Percentiles rank a stretch among this genome's conserved stretches.
These are phyloP conservation scores for Phialophora macrospora DNA, from an alignment of 2,329 filamentous ascomycete genomes.

Conservation along the genomic window DNA sequence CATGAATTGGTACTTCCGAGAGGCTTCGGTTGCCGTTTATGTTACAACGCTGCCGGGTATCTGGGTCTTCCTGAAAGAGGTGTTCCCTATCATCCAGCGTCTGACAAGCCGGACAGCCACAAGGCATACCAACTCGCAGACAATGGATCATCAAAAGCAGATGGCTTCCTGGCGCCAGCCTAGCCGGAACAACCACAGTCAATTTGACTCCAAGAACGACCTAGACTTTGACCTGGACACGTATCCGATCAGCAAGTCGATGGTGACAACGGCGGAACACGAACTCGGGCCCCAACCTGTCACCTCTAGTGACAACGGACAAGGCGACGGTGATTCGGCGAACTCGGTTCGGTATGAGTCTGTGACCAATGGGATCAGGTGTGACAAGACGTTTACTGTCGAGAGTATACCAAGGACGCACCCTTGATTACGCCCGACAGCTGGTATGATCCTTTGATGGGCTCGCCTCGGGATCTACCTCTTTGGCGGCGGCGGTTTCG, in stretches of 20 bases:
- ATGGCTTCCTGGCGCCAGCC: constrained; percentile 6
- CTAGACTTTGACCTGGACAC: constrained; percentile 29
- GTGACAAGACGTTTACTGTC: constrained; percentile 32
- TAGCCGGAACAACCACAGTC: constrained; percentile 12
- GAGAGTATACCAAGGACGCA: constrained; percentile 16
- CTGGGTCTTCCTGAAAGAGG: constrained; percentile 57
- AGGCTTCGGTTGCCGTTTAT: constrained; percentile 52
- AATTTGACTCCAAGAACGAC: constrained; percentile 22
- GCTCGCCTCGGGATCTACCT: not conserved
- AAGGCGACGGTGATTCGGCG: constrained; percentile 24
- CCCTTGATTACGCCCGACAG: constrained; percentile 3
- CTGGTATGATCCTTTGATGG: not conserved
- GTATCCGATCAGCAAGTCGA: constrained; percentile 29
- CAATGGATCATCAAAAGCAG: constrained; percentile 4
- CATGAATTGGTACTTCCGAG: constrained; percentile 57
- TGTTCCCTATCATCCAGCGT: constrained; percentile 46
- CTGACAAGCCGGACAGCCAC: constrained; percentile 18
- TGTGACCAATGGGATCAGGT: constrained; percentile 23
- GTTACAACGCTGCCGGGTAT: constrained; percentile 59
- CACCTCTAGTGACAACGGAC: constrained; percentile 3
- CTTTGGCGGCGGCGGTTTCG: not conserved
- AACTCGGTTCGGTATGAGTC: constrained; percentile 22
- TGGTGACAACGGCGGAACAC: constrained; percentile 16
- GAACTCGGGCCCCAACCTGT: constrained; percentile 16
- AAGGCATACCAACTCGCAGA: constrained; percentile 15